phyloP scores from a whole-genome alignment of 305 asterid species.

The Euphrasia arctica region DNA sequence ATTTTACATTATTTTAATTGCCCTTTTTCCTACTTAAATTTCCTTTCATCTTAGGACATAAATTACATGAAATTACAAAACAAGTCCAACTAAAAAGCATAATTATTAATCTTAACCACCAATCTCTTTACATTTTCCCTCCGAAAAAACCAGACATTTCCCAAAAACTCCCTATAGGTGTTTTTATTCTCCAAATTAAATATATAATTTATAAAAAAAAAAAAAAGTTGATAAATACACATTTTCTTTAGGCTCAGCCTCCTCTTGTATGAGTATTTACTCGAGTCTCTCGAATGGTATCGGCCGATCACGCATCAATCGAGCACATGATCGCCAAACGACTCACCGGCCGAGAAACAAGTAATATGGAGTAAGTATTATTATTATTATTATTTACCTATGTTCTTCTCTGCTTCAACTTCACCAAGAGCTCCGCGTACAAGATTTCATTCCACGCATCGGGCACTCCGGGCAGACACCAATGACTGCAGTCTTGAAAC shows the following conservation, averaged over 20 bases:
- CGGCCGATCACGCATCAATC: background rate
- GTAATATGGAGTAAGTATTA: background rate
- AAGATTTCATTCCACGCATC: slow-evolving; percentile 77
- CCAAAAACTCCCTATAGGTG: background rate
- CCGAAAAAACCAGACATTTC: background rate
- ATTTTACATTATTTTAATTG: background rate
- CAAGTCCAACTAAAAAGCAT: background rate
- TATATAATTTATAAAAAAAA: background rate
- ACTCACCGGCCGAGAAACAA: background rate
- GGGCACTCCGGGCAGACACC: slow-evolving; percentile 87
- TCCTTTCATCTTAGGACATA: background rate
- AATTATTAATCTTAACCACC: background rate
- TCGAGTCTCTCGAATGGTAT: background rate
- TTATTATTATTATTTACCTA: background rate
- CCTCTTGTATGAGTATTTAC: slow-evolving; percentile 30
- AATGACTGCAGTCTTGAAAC: slow-evolving; percentile 73
- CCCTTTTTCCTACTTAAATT: background rate
- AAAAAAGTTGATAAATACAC: slow-evolving; percentile 28
- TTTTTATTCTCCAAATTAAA: background rate
- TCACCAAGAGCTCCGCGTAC: slow-evolving; percentile 48
- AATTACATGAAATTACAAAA: background rate
- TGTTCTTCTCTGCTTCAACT: slow-evolving; percentile 22
- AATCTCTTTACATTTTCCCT: background rate
- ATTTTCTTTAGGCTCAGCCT: slow-evolving; percentile 26
- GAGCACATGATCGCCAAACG: too few relatives aligned